A percentile compares a stretch with the other conserved stretches of the same genome.
Conservation (phyloP, 1,284 basidiomycete species). For the Irpex sp. region DNA sequence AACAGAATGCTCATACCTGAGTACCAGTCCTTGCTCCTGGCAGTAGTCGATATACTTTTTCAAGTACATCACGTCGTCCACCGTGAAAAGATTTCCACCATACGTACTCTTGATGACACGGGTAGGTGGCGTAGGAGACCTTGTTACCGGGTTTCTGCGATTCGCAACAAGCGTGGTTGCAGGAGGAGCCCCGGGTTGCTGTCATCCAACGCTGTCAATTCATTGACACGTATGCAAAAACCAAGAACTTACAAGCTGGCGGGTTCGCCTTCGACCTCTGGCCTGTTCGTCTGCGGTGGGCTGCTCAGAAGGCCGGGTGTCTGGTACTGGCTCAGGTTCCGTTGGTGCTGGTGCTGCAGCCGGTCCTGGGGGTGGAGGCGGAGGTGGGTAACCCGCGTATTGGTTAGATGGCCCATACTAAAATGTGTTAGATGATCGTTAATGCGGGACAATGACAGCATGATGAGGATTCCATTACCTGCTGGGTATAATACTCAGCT, state of each 20-base stretch:
- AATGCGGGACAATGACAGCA: too few relatives aligned
- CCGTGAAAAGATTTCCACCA: slow-evolving; percentile 78
- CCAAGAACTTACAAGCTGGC: slow-evolving; percentile 44
- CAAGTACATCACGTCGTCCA: slow-evolving; percentile 74
- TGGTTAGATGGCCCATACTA: slow-evolving; percentile 15
- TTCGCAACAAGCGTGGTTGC: slow-evolving; percentile 62
- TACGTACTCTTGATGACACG: slow-evolving; percentile 83
- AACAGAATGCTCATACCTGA: slow-evolving; percentile 48
- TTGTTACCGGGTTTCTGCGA: slow-evolving; percentile 57
- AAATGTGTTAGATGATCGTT: neutral
- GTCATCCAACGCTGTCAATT: slow-evolving; percentile 22
- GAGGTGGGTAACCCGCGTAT: slow-evolving; percentile 42
- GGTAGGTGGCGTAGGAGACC: slow-evolving; percentile 75
- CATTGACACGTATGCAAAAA: slow-evolving; percentile 4
- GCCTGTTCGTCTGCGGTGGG: slow-evolving; percentile 30
- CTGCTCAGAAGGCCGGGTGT: slow-evolving; percentile 42
- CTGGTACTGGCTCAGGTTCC: slow-evolving; percentile 35
- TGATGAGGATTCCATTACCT: slow-evolving; percentile 27
- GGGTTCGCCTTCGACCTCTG: slow-evolving; percentile 61
- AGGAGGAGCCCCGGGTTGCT: slow-evolving; percentile 52
- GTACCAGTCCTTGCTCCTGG: slow-evolving; percentile 74
- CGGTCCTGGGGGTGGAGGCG: slow-evolving; percentile 20
- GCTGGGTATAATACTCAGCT: slow-evolving; percentile 52
- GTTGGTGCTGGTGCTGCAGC: neutral
- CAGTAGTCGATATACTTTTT: slow-evolving; percentile 85